phyloP scores from a whole-genome alignment of 768 basidiomycete genomes.

The Phallus indusiatus region DNA sequence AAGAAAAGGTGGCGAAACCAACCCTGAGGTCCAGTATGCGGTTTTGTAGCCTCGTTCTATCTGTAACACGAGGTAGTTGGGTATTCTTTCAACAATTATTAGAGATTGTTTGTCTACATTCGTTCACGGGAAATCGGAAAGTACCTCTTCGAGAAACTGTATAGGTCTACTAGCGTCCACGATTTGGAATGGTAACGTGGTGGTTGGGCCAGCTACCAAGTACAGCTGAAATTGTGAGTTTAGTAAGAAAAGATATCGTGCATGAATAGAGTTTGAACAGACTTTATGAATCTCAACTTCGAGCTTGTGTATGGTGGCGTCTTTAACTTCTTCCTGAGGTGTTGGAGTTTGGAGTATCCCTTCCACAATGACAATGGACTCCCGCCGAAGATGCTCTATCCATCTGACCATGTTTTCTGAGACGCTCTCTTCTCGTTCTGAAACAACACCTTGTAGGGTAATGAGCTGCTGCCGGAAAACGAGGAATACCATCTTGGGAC shows the following conservation, averaged over 20 bases:
- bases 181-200: constrained; percentile 23
- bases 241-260: background rate
- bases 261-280: background rate
- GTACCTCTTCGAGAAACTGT: constrained; percentile 11
- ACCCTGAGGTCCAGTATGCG: constrained; percentile 40
- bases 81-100: constrained; percentile 5
- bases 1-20: background rate
- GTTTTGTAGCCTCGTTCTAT: constrained; percentile 38
- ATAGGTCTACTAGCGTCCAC: constrained; percentile 19
- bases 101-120: background rate
- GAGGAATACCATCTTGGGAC: constrained; percentile 12
- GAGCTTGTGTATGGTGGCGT: constrained; percentile 30
- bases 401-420: constrained; percentile 42
- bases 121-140: background rate
- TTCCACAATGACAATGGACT: constrained; percentile 38
- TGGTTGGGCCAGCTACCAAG: constrained; percentile 17
- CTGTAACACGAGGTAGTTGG: constrained; percentile 17
- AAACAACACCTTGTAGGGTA: constrained; percentile 16
- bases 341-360: constrained; percentile 7
- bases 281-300: constrained; percentile 37
- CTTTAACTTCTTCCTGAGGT: constrained; percentile 26
- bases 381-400: constrained; percentile 28
- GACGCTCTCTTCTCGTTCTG: constrained; percentile 13
- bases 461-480: constrained; percentile 13
- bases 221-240: constrained; percentile 13